A percentile compares a stretch with the other conserved stretches of the same genome.
phyloP scores from a whole-genome alignment of 306 rosid genomes.

The Quercus alba region DNA sequence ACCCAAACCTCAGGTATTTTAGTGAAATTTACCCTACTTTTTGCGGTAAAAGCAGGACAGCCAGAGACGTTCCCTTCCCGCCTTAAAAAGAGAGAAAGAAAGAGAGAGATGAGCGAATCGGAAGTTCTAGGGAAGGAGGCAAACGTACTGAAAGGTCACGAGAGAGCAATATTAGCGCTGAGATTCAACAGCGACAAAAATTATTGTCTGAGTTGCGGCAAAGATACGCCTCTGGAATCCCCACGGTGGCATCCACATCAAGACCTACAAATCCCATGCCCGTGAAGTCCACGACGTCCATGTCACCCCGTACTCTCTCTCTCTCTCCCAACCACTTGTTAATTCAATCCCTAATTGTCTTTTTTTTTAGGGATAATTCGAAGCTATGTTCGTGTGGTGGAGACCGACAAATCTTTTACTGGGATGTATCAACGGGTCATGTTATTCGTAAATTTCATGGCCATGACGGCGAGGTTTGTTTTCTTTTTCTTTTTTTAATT shows the following conservation, averaged over 20 bases:
- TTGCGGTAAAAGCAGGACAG: no score
- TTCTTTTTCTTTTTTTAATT: neutral
- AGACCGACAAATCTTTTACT: conserved; percentile 76
- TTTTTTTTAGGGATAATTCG: conserved; percentile 60
- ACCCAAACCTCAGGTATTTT: no score
- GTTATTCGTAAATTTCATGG: conserved; percentile 89
- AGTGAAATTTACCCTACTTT: no score
- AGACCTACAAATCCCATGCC: conserved; percentile 87
- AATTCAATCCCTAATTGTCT: no score
- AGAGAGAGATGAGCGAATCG: conserved; percentile 40
- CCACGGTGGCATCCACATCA: conserved; percentile 87
- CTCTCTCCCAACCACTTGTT: no score
- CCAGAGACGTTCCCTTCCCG: no score
- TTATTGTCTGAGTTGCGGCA: conserved; percentile 77
- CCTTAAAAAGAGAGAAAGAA: neutral
- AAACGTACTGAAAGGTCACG: conserved; percentile 72
- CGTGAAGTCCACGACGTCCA: conserved; percentile 92
- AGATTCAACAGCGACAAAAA: conserved; percentile 81
- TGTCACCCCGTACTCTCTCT: conserved; percentile 51
- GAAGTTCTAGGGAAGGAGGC: conserved; percentile 63
- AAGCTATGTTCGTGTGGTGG: conserved; percentile 87
- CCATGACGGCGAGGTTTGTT: conserved; percentile 71
- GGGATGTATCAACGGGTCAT: conserved; percentile 86
- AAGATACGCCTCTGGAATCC: conserved; percentile 98
- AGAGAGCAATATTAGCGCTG: conserved; percentile 73